Evolutionary conservation across 345 rosid species (phyloP), one percentile per base, ranked within the genome.

Genomic region (Microthlaspi erraticum): DNA sequence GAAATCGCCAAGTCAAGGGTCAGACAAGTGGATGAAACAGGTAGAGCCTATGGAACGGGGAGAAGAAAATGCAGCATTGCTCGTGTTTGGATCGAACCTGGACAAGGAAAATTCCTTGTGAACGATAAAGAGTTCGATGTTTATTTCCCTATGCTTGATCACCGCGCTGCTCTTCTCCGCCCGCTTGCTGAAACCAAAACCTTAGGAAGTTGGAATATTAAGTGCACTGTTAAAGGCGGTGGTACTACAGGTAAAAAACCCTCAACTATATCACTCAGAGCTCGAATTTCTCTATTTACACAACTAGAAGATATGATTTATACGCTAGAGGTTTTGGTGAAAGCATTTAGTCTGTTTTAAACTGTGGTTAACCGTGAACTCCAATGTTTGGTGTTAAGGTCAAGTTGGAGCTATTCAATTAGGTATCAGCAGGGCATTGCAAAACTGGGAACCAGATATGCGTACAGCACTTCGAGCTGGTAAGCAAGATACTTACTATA

Each of bases 111-210:
- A 32, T 91, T 94, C 63, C 1, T 70, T 3, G 79, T 94, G 60
- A 94, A 94, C 59, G 97, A 91, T 18, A 89, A 94, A 70, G 78
- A 88, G 44, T 79, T 94, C 48, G 97, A 94, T 82, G 94, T 82
- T 49, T 93, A 86, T 68, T 93, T 93, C 74, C 97, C 97, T 18
- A 80, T 91, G 94, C 96, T 91, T 68, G 98, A 93, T 74, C 92
- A 93, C 23, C 91, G 96, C 9, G 97, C 96, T 70, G 83, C 98
- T 26, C 92, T 93, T 75, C 85, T 91, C n/a, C 88, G 96, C 38
- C 98, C 98, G 33, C 87, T 93, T 75, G 75, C 89, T 4, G 97
- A 94, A 81, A 89, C 99, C n/a, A 89, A 94, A 82, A 91, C 99
- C 50, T 81, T 94, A 80, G 99, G 99, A 19, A 87, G 81, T 54